These are phyloP conservation scores for Phytopythium delawarense DNA, from an alignment of 352 stramenopile species.

Conservation along the genomic window DNA sequence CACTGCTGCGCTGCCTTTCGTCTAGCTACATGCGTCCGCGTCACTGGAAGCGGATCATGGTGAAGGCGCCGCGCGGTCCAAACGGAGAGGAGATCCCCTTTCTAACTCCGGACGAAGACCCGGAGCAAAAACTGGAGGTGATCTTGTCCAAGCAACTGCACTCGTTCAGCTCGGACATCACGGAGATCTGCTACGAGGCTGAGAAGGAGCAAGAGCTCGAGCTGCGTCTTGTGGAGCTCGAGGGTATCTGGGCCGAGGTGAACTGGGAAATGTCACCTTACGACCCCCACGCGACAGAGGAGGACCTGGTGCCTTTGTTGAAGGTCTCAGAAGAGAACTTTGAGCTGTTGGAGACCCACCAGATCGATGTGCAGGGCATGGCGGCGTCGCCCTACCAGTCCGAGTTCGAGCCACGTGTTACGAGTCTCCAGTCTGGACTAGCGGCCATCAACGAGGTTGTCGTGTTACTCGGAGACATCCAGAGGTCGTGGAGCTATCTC, in stretches of 20 bases:
- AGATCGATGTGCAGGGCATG: conserved; percentile 97
- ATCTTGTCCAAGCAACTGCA: conserved; percentile 93
- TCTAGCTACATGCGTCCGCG: conserved; percentile 90
- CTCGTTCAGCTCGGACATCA: conserved; percentile 93
- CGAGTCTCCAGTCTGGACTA: conserved; percentile 82
- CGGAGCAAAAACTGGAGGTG: conserved; percentile 85
- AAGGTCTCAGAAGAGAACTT: conserved; percentile 96
- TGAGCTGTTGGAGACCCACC: conserved; percentile 95
- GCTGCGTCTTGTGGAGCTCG: conserved; percentile 86
- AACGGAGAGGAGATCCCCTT: conserved; percentile 47
- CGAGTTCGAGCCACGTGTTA: conserved; percentile 93
- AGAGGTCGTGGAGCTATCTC: conserved; percentile 95
- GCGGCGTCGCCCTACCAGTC: conserved; percentile 93
- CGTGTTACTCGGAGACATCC: conserved; percentile 92
- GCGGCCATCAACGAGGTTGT: conserved; percentile 92
- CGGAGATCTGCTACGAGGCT: conserved; percentile 96
- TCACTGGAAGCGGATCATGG: conserved; percentile 92
- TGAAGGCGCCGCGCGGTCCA: conserved; percentile 54
- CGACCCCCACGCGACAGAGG: conserved; percentile 69
- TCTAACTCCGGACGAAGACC: conserved; percentile 90
- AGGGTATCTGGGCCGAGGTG: conserved; percentile 90
- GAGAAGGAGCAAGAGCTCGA: conserved; percentile 97
- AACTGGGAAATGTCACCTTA: conserved; percentile 94
- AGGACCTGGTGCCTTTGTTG: conserved; percentile 86
- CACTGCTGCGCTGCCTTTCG: conserved; percentile 69